Conservation (phyloP, 805 yeast species). For the Clavispora phyllophila region DNA sequence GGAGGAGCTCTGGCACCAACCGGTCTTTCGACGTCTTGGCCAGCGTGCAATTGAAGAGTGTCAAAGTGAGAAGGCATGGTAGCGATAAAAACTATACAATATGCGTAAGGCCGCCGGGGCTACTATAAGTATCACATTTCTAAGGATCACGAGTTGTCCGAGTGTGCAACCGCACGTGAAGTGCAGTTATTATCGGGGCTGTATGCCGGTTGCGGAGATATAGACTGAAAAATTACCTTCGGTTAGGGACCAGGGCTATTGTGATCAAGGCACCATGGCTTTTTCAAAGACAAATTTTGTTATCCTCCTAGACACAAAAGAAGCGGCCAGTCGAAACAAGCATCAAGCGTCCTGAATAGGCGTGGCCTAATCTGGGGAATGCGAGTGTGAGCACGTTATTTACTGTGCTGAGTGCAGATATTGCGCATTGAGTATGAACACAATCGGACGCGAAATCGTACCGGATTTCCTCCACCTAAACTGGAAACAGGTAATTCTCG, state of each 20-base stretch:
- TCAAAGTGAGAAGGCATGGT: constrained; percentile 67
- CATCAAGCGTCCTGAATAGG: no score
- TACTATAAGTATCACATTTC: not conserved
- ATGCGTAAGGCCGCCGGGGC: not conserved
- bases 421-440: no score
- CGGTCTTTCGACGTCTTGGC: constrained; percentile 67
- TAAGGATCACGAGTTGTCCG: not conserved
- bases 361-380: no score
- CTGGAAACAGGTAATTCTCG: not conserved
- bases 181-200: not conserved
- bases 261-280: no score
- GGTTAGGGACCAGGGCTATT: no score
- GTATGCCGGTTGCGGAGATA: not conserved
- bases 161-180: constrained; percentile 14
- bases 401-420: no score
- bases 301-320: no score
- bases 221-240: no score
- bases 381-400: no score
- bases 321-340: no score
- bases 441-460: not conserved
- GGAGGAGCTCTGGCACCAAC: constrained; percentile 86
- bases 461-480: not conserved
- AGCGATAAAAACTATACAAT: not conserved
- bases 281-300: no score
- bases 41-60: constrained; percentile 92